Evolutionary conservation across 331 rosid species (phyloP), one percentile per base, ranked within the genome.

Genomic region (Malus hybrid): DNA sequence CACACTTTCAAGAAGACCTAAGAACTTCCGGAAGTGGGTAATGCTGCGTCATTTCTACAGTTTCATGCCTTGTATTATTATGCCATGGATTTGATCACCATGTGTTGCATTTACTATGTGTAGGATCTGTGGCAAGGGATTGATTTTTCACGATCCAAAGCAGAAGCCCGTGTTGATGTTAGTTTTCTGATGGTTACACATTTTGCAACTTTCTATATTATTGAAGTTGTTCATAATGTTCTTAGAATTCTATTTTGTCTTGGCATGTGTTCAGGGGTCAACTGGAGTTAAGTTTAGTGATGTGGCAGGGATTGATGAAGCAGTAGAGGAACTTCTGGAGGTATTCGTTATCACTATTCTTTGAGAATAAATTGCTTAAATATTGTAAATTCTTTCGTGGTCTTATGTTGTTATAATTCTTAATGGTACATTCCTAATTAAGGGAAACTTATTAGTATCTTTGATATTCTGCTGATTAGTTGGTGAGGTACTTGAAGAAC

Each of bases 71-170:
- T 31, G 70, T 65, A 56, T 48, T 75, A 74, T 28, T 63, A 79
- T 78, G 61, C 36, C 18, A 1, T 79, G 74, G 82, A 77, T 83
- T 42, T 81, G 55, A 68, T 71, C 76, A 69, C 56, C 57, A 36
- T 71, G 73, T 13, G n/a, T 80, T 61, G 18, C 71, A 68, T 75
- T 84, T 73, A 71, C 65, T 66, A 74, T 83, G 59, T 78, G 74
- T 87, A 95, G 99, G 99, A 95, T 76, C 88, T 94, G 62, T 94
- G 99, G 99, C 99, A 94, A 82, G 99, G 99, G 84, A 94, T 94
- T 83, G 97, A 92, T 85, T 94, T 94, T 81, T 94, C 99, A 8
- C 89, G 94, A 77, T 92, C 99, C 64, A 95, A 95, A 87, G 96
- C 99, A 59, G 97, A 95, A 86, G 99, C 99, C 73, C 97, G 97